phyloP scores from a whole-genome alignment of 208 protist species.

The Acanthamoeba triangularis region DNA sequence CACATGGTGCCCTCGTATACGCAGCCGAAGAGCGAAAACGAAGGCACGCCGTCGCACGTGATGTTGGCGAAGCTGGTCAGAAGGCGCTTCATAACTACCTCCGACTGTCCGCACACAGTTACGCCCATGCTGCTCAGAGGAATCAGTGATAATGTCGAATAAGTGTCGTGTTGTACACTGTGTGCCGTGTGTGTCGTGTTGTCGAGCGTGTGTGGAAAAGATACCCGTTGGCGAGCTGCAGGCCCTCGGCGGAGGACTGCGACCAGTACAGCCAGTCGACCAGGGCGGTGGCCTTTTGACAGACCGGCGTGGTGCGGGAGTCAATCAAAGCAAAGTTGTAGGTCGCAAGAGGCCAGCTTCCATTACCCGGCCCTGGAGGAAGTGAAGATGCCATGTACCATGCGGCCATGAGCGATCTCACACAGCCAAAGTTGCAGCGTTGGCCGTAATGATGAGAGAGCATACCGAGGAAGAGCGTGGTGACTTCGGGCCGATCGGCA shows the following conservation, averaged over 20 bases:
- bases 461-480: not conserved
- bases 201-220: not conserved
- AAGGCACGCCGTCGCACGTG: slow-evolving; percentile 31
- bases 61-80: slow-evolving; percentile 28
- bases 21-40: slow-evolving; percentile 37
- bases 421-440: no score
- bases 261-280: slow-evolving; percentile 65
- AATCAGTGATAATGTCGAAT: not conserved
- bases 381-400: not conserved
- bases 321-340: slow-evolving; percentile 8
- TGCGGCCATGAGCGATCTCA: not conserved
- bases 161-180: not conserved
- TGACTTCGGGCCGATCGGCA: not conserved
- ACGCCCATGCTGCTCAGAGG: not conserved
- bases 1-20: slow-evolving; percentile 23
- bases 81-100: not conserved
- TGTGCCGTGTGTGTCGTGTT: not conserved
- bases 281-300: slow-evolving; percentile 7
- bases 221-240: slow-evolving; percentile 16
- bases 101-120: not conserved
- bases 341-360: slow-evolving; percentile 24
- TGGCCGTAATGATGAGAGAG: not conserved
- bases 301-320: not conserved
- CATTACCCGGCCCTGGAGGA: not conserved
- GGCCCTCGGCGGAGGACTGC: not conserved